phyloP scores from a whole-genome alignment of 495 filamentous ascomycete genomes.

The Trichoderma erinaceum region DNA sequence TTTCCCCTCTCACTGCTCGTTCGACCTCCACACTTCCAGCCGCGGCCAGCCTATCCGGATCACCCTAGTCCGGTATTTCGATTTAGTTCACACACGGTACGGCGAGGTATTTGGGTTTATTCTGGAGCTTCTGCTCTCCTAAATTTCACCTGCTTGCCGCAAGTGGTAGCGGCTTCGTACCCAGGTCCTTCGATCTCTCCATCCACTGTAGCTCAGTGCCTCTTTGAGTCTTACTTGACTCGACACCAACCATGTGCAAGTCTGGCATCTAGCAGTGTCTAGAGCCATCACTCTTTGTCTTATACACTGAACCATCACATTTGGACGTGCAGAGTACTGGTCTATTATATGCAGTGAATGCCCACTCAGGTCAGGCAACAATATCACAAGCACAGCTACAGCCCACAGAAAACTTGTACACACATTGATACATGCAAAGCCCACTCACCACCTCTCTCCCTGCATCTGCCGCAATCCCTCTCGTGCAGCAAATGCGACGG shows the following conservation, averaged over 20 bases:
- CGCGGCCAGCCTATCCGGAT: conserved; percentile 13
- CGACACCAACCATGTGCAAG: no score
- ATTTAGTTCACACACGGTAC: background rate
- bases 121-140: background rate
- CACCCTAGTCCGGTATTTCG: background rate
- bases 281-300: no score
- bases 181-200: background rate
- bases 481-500: conserved; percentile 10
- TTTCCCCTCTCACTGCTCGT: background rate
- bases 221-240: no score
- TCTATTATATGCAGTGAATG: no score
- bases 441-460: conserved; percentile 1
- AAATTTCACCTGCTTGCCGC: background rate
- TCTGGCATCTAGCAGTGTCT: no score
- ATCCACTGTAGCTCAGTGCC: no score
- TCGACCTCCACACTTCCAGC: background rate
- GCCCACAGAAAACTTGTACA: background rate
- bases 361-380: no score
- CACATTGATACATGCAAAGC: background rate
- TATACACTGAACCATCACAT: no score
- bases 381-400: no score
- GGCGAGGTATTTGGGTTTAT: background rate
- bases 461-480: conserved; percentile 10
- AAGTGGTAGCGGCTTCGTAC: background rate
- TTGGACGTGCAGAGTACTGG: no score